Conservation (phyloP, 1,284 basidiomycete species). For the Porodaedalea pini region DNA sequence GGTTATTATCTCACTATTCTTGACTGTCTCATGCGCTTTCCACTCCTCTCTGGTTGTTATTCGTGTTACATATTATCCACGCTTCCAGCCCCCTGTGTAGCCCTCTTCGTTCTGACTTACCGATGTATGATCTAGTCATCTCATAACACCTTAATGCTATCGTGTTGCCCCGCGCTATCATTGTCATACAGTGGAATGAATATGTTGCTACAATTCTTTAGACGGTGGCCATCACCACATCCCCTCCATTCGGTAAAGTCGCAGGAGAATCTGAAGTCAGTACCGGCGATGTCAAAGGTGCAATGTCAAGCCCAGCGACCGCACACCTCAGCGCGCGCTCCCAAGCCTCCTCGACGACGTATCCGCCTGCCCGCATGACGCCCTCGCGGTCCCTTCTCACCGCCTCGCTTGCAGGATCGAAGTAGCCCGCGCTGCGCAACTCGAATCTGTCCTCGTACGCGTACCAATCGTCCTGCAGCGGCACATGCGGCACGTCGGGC, state of each 20-base stretch:
- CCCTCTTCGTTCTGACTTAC: constrained; percentile 4
- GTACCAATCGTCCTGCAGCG: constrained; percentile 72
- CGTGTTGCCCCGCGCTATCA: background rate
- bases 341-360: constrained; percentile 81
- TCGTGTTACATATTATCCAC: background rate
- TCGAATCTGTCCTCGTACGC: constrained; percentile 67
- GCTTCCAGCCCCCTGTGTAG: background rate
- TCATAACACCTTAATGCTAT: background rate
- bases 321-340: constrained; percentile 76
- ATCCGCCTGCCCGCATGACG: constrained; percentile 83
- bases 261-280: background rate
- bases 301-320: constrained; percentile 69
- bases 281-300: constrained; percentile 31
- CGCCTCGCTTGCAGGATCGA: constrained; percentile 70
- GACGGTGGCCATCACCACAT: constrained; percentile 18
- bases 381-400: constrained; percentile 74
- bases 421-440: constrained; percentile 49
- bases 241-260: background rate
- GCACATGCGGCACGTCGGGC: constrained; percentile 73
- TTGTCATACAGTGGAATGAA: background rate
- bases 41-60: background rate
- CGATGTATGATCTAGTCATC: constrained; percentile 4
- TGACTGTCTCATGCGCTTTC: background rate
- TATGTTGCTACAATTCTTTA: background rate
- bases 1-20: too few species aligned